Conservation (phyloP, 208 protist species). For the Wallacemonas sp. region DNA sequence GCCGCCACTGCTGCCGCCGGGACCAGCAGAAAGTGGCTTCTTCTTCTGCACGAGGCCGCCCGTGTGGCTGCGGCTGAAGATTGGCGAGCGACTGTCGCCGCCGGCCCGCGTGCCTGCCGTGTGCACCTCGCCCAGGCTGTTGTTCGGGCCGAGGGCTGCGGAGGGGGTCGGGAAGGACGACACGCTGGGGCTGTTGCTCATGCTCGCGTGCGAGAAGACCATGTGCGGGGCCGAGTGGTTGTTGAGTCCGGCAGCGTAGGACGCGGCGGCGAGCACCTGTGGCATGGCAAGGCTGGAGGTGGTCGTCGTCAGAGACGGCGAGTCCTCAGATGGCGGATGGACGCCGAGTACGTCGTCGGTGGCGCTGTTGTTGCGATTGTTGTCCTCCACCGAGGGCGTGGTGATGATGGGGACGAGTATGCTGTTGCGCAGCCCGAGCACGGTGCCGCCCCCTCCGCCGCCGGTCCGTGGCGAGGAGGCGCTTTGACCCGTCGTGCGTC, state of each 20-base stretch:
- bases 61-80: background rate
- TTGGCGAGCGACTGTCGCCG: background rate
- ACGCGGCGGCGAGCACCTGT: constrained; percentile 18
- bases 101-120: background rate
- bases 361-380: background rate
- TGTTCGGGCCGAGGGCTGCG: background rate
- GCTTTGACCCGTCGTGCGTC: no score
- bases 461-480: no score
- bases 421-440: no score
- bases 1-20: background rate
- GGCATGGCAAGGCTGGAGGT: constrained; percentile 8
- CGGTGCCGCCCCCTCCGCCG: no score
- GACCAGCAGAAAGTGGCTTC: background rate
- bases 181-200: background rate
- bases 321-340: background rate
- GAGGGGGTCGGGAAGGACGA: no score
- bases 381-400: background rate
- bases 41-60: background rate
- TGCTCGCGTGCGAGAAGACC: background rate
- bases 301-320: constrained; percentile 17
- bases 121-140: background rate
- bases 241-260: background rate
- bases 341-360: background rate
- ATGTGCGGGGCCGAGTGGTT: background rate
- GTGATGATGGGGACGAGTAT: no score